These are phyloP conservation scores for Amborella trichopoda DNA, from an alignment of 164 flowering plant species.

Conservation along the genomic window DNA sequence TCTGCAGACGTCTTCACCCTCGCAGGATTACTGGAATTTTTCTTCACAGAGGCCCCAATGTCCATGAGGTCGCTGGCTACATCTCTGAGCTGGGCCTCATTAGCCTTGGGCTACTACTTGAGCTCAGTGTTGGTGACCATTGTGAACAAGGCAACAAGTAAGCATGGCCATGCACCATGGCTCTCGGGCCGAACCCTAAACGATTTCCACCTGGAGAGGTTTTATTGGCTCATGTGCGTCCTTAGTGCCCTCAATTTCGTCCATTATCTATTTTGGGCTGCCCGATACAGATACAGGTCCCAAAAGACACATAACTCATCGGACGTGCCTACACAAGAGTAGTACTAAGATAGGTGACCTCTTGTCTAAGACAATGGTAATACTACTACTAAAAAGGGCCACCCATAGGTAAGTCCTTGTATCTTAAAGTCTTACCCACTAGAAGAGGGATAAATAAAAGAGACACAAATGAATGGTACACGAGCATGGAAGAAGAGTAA, in stretches of 20 bases:
- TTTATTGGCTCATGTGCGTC: conserved; percentile 70
- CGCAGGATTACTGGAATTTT: conserved; percentile 81
- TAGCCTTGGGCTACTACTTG: conserved; percentile 78
- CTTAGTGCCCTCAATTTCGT: conserved; percentile 59
- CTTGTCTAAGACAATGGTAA: too few species aligned
- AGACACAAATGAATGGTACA: too few species aligned
- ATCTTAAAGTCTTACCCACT: too few species aligned
- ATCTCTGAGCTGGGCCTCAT: conserved; percentile 67
- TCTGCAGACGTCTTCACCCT: conserved; percentile 81
- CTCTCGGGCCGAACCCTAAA: conserved; percentile 58
- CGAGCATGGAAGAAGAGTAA: too few species aligned
- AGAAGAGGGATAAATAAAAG: too few species aligned
- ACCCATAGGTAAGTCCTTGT: too few species aligned
- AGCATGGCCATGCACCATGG: conserved; percentile 34
- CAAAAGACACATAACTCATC: too few species aligned
- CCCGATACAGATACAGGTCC: conserved; percentile 44
- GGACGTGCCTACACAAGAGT: too few species aligned
- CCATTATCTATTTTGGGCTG: conserved; percentile 66
- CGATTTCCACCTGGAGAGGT: conserved; percentile 61
- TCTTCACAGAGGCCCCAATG: conserved; percentile 80
- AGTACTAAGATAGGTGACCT: too few species aligned
- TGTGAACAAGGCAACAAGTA: conserved; percentile 37
- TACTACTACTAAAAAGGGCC: too few species aligned
- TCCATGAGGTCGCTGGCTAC: conserved; percentile 85
- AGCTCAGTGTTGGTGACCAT: conserved; percentile 68